These are phyloP conservation scores for Arthroderma uncinatum DNA, from an alignment of 2,329 filamentous ascomycete genomes.

Conservation along the genomic window DNA sequence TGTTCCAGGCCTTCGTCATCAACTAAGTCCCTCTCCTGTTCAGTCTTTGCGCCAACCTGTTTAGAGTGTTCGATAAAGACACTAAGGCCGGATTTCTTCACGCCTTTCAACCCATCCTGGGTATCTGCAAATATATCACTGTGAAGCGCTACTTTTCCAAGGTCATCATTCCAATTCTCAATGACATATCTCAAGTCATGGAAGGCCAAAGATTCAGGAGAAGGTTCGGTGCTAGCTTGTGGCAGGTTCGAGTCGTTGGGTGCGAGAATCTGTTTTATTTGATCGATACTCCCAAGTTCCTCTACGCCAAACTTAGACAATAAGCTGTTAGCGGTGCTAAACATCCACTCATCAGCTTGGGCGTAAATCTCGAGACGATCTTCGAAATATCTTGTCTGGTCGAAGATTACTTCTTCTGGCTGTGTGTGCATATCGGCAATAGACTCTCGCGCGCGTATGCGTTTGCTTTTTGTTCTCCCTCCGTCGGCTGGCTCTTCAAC, in stretches of 20 bases:
- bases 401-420: conserved; percentile 39
- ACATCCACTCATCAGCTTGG: conserved; percentile 48
- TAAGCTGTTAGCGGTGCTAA: conserved; percentile 42
- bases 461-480: conserved; percentile 48
- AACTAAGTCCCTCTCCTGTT: conserved; percentile 30
- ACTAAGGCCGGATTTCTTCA: conserved; percentile 39
- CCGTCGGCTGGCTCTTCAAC: conserved; percentile 48
- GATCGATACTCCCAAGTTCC: conserved; percentile 34
- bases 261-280: conserved; percentile 23
- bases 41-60: conserved; percentile 31
- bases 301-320: conserved; percentile 43
- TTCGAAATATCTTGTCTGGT: conserved; percentile 43
- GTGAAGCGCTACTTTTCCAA: conserved; percentile 35
- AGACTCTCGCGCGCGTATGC: conserved; percentile 50
- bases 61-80: conserved; percentile 49
- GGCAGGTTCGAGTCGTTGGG: conserved; percentile 15
- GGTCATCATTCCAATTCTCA: conserved; percentile 37
- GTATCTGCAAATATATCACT: conserved; percentile 40
- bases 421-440: conserved; percentile 38
- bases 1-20: conserved; percentile 27
- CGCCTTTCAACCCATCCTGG: conserved; percentile 39
- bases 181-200: conserved; percentile 30
- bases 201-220: conserved; percentile 6
- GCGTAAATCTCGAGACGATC: conserved; percentile 43
- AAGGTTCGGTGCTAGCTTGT: conserved; percentile 1